Base-by-base conservation (phyloP, 345 rosid species). In the Eucalyptus pauciflora region DNA sequence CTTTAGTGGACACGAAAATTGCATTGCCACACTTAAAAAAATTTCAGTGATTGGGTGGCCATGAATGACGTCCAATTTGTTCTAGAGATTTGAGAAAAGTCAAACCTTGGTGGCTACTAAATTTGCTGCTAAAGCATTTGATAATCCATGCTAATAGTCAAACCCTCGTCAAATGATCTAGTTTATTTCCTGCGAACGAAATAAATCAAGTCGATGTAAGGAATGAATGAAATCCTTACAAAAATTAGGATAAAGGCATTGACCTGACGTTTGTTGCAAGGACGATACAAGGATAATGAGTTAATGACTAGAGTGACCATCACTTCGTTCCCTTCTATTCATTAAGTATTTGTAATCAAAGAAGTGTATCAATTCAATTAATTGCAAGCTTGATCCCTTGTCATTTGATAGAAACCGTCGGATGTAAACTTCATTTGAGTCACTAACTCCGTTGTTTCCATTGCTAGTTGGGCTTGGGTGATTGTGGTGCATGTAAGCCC, bases 341-440 rank as follows among this genome's bases (percentile, higher is more conserved):
- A 52, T 52, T 52, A 7, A 52, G 58, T 52, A 52, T 52, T 52
- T 52, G 58, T 52, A 20, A 52, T 5, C 25, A 52, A 52, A 52
- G 5, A 52, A 52, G 58, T 20, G 25, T 52, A 20, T 52, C 58
- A 8, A 20, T 52, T 20, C 10, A 2, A 52, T 52, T 52, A 52
- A 52, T 20, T 52, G 25, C 25, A 10, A 1, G 2, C 58, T 20
- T 52, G 58, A 52, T 52, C 5, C 0, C 4, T 52, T 52, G 25
- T 52, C 58, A 20, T 52, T 52, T 52, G 58, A 0, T 52, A 24
- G 25, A 52, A 20, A 52, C 25, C 0, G 58, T 52, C 0, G 25
- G 25, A 52, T 2, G 10, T 52, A 52, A 20, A 52, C 10, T 52
- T 52, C 58, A 8, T 52, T 52, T 52, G 58, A 20, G 58, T 52